A percentile compares a stretch with the other conserved stretches of the same genome.
These are phyloP conservation scores for Fusarium praegraminearum DNA, from an alignment of 2,329 filamentous ascomycete species.

Conservation along the genomic window DNA sequence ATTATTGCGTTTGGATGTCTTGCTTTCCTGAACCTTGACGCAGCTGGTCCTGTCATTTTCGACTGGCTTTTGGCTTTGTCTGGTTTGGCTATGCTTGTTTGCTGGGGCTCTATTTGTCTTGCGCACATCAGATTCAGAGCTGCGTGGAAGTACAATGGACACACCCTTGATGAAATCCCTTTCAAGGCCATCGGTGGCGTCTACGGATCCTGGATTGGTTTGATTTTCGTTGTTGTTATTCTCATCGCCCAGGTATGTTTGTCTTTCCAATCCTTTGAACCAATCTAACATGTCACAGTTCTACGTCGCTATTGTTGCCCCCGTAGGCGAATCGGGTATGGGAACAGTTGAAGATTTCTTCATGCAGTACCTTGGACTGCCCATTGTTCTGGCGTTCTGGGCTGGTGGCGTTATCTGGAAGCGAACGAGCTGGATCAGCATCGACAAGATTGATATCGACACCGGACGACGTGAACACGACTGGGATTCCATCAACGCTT, in stretches of 20 bases:
- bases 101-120: constrained; percentile 74
- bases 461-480: constrained; percentile 72
- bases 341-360: constrained; percentile 65
- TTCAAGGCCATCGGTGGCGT: constrained; percentile 72
- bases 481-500: constrained; percentile 69
- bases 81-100: constrained; percentile 71
- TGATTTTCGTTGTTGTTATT: constrained; percentile 67
- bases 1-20: constrained; percentile 62
- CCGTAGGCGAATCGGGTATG: constrained; percentile 49
- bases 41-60: constrained; percentile 65
- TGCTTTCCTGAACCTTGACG: constrained; percentile 60
- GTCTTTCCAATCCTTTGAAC: fast-evolving
- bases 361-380: constrained; percentile 64
- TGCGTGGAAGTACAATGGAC: constrained; percentile 70
- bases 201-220: constrained; percentile 72
- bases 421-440: constrained; percentile 67
- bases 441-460: constrained; percentile 74
- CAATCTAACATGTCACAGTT: constrained; percentile 16
- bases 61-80: constrained; percentile 74
- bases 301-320: constrained; percentile 60
- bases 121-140: constrained; percentile 72
- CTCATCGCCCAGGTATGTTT: constrained; percentile 61
- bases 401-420: constrained; percentile 72
- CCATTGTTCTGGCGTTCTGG: constrained; percentile 68
- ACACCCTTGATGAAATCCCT: constrained; percentile 72